These are phyloP conservation scores for Globisporangium radiosum DNA, from an alignment of 352 stramenopile species.

Conservation along the genomic window DNA sequence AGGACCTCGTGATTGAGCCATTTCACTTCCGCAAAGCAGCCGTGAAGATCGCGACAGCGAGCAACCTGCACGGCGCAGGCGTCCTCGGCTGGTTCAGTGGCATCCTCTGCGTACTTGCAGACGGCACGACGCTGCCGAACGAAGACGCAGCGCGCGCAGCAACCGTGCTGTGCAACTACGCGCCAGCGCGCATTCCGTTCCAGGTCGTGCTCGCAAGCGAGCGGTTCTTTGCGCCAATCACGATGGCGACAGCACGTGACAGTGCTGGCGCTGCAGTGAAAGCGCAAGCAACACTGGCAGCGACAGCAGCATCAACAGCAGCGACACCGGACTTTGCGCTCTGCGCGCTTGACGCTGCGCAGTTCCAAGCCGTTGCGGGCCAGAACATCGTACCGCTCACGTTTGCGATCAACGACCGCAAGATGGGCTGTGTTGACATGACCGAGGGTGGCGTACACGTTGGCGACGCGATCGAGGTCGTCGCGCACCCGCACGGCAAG, in stretches of 20 bases:
- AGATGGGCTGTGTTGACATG: constrained; percentile 34
- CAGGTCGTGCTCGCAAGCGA: constrained; percentile 37
- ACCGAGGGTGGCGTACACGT: constrained; percentile 14
- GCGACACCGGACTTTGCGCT: constrained; percentile 30
- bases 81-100: constrained; percentile 42
- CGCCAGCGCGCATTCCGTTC: constrained; percentile 33
- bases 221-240: constrained; percentile 37
- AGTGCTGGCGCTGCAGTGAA: background rate
- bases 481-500: constrained; percentile 55
- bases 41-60: constrained; percentile 43
- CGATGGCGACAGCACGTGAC: constrained; percentile 8
- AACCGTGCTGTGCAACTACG: constrained; percentile 51
- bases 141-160: constrained; percentile 26
- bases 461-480: constrained; percentile 33
- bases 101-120: constrained; percentile 41
- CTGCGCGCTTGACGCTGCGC: constrained; percentile 45
- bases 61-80: constrained; percentile 36
- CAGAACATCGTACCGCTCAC: constrained; percentile 33
- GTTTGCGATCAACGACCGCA: constrained; percentile 53
- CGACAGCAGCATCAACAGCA: background rate
- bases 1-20: constrained; percentile 53
- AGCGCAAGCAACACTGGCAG: constrained; percentile 1
- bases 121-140: constrained; percentile 41
- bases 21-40: constrained; percentile 62
- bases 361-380: constrained; percentile 40